These are phyloP conservation scores for Neurospora sp. DNA, from an alignment of 495 filamentous ascomycete genomes.

Conservation along the genomic window DNA sequence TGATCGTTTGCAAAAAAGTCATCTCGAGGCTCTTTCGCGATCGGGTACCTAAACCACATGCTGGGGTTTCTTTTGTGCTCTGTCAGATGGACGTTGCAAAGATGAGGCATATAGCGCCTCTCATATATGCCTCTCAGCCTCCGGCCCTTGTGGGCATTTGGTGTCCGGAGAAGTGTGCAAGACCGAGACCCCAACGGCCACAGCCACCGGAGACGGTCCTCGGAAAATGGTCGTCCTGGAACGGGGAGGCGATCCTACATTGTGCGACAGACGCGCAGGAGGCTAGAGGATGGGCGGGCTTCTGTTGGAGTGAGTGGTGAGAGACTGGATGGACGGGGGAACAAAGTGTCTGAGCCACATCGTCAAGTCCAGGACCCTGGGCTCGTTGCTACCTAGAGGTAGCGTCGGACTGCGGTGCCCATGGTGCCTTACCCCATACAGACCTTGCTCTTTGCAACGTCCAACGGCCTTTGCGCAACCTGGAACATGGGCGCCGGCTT, in stretches of 20 bases:
- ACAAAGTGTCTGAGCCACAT: neutral
- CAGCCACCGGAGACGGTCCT: neutral
- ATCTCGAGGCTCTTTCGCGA: neutral
- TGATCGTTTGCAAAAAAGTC: neutral
- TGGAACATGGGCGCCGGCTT: neutral
- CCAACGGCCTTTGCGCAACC: neutral
- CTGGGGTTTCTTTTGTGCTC: neutral
- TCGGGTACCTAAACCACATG: neutral
- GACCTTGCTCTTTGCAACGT: neutral
- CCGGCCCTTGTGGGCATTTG: neutral
- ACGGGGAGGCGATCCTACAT: neutral
- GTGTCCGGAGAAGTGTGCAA: neutral
- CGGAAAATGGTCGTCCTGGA: neutral
- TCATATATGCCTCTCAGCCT: neutral
- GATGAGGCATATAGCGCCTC: neutral
- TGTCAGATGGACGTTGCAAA: neutral
- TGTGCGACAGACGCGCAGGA: constrained; percentile 9
- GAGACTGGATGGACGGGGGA: neutral
- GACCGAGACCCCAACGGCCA: neutral
- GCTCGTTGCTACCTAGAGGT: neutral
- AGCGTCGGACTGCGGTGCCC: neutral
- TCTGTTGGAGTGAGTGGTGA: neutral
- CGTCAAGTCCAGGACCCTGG: neutral
- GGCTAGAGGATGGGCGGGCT: constrained; percentile 6
- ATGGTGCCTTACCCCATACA: neutral